A percentile compares a stretch with the other conserved stretches of the same genome.
These are phyloP conservation scores for Jatropha podagrica DNA, from an alignment of 441 rosid genomes.

Conservation along the genomic window DNA sequence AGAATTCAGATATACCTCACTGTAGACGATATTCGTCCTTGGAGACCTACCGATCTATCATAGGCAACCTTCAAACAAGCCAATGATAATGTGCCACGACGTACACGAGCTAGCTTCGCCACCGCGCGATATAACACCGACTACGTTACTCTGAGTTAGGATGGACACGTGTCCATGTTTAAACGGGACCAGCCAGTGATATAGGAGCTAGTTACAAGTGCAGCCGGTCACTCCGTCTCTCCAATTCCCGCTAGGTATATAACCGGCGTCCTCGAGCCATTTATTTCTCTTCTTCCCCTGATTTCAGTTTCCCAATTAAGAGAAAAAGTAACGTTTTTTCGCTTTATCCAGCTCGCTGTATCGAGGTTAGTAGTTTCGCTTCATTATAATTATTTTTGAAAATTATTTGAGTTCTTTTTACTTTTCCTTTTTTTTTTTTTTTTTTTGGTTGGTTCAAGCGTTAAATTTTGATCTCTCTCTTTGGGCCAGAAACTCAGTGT, in stretches of 20 bases:
- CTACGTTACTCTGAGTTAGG: not conserved
- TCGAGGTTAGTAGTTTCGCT: slow-evolving; percentile 35
- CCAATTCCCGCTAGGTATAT: slow-evolving; percentile 59
- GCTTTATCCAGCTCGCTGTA: slow-evolving; percentile 33
- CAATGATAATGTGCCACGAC: slow-evolving; percentile 26
- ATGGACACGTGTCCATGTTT: slow-evolving; percentile 30
- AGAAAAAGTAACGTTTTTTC: slow-evolving; percentile 29
- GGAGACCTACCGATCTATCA: slow-evolving; percentile 8
- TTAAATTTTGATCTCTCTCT: slow-evolving; percentile 32
- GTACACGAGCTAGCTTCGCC: slow-evolving; percentile 22
- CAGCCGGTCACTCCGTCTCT: slow-evolving; percentile 49
- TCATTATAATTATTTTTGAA: not conserved
- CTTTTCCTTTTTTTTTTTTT: not conserved
- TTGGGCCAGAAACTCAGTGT: slow-evolving; percentile 12
- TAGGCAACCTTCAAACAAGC: slow-evolving; percentile 14
- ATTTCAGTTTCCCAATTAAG: slow-evolving; percentile 28
- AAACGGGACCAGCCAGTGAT: slow-evolving; percentile 29
- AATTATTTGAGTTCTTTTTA: not conserved
- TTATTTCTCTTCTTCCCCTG: not conserved
- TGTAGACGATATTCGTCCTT: slow-evolving; percentile 10
- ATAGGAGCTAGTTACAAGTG: slow-evolving; percentile 19
- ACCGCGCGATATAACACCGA: slow-evolving; percentile 42
- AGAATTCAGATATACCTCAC: not conserved
- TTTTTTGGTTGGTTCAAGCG: slow-evolving; percentile 4
- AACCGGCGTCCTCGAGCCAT: slow-evolving; percentile 26